Evolutionary conservation across 495 filamentous ascomycete genomes (phyloP).

Genomic region (Hyaloscypha finlandica): DNA sequence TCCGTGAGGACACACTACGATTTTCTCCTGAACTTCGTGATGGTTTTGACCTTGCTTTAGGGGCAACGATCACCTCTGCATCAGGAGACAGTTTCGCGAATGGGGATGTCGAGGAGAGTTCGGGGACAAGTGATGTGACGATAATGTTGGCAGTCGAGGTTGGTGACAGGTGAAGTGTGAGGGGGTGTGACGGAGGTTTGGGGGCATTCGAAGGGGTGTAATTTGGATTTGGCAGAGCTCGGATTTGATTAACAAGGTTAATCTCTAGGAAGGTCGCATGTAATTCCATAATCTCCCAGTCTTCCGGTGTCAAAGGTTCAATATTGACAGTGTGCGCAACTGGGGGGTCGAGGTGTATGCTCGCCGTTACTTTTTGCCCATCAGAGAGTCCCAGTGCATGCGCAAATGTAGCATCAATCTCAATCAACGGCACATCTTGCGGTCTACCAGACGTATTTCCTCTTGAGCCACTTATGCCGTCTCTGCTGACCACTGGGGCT

Average conservation of each 20-base stretch:
- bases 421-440: constrained; percentile 73
- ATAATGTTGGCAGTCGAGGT: constrained; percentile 94
- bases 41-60: constrained; percentile 64
- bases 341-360: constrained; percentile 85
- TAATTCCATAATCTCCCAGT: constrained; percentile 98
- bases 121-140: constrained; percentile 74
- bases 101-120: constrained; percentile 64
- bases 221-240: constrained; percentile 83
- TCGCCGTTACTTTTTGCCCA: constrained; percentile 74
- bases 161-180: constrained; percentile 90
- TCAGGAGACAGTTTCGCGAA: constrained; percentile 93
- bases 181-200: constrained; percentile 62
- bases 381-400: constrained; percentile 76
- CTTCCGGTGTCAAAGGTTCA: constrained; percentile 88
- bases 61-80: constrained; percentile 94
- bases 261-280: constrained; percentile 94
- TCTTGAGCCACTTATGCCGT: constrained; percentile 63
- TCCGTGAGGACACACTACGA: constrained; percentile 70
- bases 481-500: constrained; percentile 68
- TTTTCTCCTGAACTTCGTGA: constrained; percentile 52
- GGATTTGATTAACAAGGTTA: constrained; percentile 90
- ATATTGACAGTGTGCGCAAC: constrained; percentile 91
- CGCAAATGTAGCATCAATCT: constrained; percentile 91
- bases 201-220: constrained; percentile 51
- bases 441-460: constrained; percentile 56